Conservation (phyloP, 1,284 basidiomycete genomes). For the Trichosporon asahii region DNA sequence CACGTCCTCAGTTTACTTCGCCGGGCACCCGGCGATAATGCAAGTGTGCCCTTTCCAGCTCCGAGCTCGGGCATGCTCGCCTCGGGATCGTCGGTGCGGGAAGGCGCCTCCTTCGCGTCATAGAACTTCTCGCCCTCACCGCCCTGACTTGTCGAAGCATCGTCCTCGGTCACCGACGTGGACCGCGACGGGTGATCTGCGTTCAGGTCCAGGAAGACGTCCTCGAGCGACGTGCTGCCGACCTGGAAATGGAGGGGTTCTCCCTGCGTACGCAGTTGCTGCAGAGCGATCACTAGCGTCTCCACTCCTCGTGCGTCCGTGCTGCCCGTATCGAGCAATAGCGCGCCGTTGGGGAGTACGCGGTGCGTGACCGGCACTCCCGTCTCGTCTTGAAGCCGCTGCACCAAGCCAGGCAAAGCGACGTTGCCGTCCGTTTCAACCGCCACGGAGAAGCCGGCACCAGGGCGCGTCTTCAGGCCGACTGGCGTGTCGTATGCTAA, state of each 20-base stretch:
- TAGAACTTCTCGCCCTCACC: not conserved
- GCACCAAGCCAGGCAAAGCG: slow-evolving; percentile 14
- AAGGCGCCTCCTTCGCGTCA: not conserved
- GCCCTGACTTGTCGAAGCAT: not conserved
- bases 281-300: slow-evolving; percentile 58
- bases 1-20: slow-evolving; percentile 4
- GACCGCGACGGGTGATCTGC: slow-evolving; percentile 41
- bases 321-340: slow-evolving; percentile 43
- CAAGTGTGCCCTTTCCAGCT: slow-evolving; percentile 34
- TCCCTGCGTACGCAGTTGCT: not conserved
- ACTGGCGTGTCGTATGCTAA: slow-evolving; percentile 71
- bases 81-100: not conserved
- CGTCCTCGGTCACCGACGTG: not conserved
- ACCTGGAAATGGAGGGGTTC: slow-evolving; percentile 60
- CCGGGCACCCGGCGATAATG: not conserved
- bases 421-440: slow-evolving; percentile 14
- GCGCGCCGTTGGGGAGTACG: slow-evolving; percentile 20
- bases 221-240: slow-evolving; percentile 69
- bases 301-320: slow-evolving; percentile 60
- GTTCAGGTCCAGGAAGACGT: slow-evolving; percentile 70
- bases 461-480: slow-evolving; percentile 65
- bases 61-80: slow-evolving; percentile 40
- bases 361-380: not conserved
- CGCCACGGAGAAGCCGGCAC: slow-evolving; percentile 64
- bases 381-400: not conserved